Conservation (phyloP, 345 rosid species). For the Dipteronia dyeriana region DNA sequence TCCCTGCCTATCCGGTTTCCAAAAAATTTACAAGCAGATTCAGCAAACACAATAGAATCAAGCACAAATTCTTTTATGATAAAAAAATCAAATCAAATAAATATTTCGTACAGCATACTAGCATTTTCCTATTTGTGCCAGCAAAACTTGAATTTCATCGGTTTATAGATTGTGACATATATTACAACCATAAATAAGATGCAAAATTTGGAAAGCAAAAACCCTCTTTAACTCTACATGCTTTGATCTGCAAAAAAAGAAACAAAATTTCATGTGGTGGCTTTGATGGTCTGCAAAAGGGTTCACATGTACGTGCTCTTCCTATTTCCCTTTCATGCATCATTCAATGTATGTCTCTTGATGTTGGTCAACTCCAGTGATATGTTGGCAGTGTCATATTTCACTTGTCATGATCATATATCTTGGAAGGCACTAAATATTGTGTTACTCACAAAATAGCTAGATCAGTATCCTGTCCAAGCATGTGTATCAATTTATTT, state of each 20-base stretch:
- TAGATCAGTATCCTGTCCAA: slow-evolving; percentile 23
- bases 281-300: neutral
- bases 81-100: no score
- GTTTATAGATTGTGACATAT: neutral
- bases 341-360: neutral
- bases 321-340: neutral
- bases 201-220: neutral
- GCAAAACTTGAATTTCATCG: neutral
- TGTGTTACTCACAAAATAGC: neutral
- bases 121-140: neutral
- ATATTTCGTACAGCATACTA: neutral
- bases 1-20: neutral
- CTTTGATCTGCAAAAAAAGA: neutral
- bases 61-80: neutral
- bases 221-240: slow-evolving; percentile 2
- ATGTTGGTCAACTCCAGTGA: neutral
- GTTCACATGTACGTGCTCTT: neutral
- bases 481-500: slow-evolving; percentile 41
- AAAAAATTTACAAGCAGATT: neutral
- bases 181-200: neutral
- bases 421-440: neutral
- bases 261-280: neutral
- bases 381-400: no score
- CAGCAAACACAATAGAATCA: neutral
- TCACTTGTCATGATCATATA: neutral